These are phyloP conservation scores for Podila epicladia DNA, from an alignment of 192 early-diverging fungal species.

Conservation along the genomic window DNA sequence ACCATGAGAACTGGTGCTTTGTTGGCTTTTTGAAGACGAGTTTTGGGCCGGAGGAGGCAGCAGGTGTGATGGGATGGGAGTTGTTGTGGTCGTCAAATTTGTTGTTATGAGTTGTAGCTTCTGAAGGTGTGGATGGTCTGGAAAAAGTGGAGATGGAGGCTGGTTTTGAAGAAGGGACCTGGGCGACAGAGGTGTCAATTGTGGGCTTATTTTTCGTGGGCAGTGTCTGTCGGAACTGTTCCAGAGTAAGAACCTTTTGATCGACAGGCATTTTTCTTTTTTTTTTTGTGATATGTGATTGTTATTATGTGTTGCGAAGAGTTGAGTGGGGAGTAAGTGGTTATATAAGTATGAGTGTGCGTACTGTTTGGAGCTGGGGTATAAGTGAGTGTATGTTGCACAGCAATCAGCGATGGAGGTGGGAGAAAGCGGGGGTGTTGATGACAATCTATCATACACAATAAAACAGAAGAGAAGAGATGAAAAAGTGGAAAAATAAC, in stretches of 20 bases:
- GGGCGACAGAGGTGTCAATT: conserved; percentile 13
- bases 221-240: conserved; percentile 8
- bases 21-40: conserved; percentile 53
- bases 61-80: conserved; percentile 4
- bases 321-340: not conserved
- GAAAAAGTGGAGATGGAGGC: not conserved
- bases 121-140: not conserved
- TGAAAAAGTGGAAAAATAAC: not conserved
- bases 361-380: too few species aligned
- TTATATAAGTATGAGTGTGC: too few species aligned
- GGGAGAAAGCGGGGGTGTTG: not conserved
- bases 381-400: not conserved
- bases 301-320: not conserved
- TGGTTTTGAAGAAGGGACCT: not conserved
- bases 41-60: conserved; percentile 5
- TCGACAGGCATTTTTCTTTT: conserved; percentile 3
- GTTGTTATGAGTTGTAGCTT: not conserved
- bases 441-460: too few species aligned
- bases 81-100: too few species aligned
- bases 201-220: conserved; percentile 16
- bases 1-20: conserved; percentile 39
- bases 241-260: conserved; percentile 8
- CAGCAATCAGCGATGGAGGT: not conserved
- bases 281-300: not conserved
- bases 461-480: too few species aligned